These are phyloP conservation scores for Aspergillus fructus DNA, from an alignment of 2,329 filamentous ascomycete species.

Conservation along the genomic window DNA sequence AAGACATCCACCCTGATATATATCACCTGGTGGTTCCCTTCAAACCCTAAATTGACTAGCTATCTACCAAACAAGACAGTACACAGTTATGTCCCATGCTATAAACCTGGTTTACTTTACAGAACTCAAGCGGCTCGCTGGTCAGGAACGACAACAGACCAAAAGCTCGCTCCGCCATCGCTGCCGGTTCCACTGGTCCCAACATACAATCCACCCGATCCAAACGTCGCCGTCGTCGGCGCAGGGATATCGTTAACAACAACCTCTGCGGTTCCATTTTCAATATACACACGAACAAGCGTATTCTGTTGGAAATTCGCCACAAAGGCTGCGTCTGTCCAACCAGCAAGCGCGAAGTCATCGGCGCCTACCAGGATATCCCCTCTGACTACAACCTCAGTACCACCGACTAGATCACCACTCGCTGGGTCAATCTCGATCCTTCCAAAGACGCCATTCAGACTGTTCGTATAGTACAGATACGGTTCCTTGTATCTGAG, in stretches of 20 bases:
- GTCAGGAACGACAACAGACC: neutral
- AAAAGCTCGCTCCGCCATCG: neutral
- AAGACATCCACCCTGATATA: no score
- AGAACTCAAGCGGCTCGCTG: neutral
- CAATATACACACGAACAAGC: neutral
- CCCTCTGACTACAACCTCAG: neutral
- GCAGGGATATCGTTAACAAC: neutral
- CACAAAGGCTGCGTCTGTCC: neutral
- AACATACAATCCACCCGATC: neutral
- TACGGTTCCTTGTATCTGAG: neutral
- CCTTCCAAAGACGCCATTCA: neutral
- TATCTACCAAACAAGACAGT: no score
- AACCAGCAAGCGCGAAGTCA: neutral
- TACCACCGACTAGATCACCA: neutral
- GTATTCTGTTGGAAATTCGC: neutral
- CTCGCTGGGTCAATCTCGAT: neutral
- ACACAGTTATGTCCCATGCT: no score
- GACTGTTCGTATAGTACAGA: neutral
- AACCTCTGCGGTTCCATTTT: neutral
- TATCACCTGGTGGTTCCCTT: no score
- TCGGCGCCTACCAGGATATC: neutral
- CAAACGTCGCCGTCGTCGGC: neutral
- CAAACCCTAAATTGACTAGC: no score
- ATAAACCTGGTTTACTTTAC: no score
- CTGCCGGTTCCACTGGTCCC: neutral